These are phyloP conservation scores for Spergularia bocconei DNA, from an alignment of 148 eudicot species.

Conservation along the genomic window DNA sequence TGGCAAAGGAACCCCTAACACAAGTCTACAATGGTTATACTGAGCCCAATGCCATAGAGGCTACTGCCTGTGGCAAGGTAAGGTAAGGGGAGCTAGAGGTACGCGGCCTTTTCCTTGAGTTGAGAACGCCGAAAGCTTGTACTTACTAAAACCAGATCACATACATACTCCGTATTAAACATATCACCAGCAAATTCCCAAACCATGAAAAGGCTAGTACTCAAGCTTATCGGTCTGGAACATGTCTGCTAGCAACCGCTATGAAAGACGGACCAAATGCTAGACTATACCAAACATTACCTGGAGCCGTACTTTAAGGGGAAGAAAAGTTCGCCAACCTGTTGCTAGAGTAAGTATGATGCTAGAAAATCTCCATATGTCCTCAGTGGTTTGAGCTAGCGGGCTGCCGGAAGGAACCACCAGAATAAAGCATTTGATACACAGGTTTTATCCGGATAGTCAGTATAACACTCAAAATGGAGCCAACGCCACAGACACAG, in stretches of 20 bases:
- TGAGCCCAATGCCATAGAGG: no score
- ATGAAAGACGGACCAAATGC: no score
- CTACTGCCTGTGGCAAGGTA: no score
- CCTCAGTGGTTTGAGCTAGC: constrained; percentile 40
- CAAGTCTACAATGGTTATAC: neutral
- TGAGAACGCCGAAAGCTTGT: no score
- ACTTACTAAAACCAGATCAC: no score
- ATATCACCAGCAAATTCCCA: no score
- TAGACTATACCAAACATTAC: neutral
- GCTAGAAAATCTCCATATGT: neutral
- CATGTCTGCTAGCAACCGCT: no score
- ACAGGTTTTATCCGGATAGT: constrained; percentile 66
- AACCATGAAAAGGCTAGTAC: no score
- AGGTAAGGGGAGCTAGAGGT: no score
- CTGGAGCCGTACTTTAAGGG: neutral
- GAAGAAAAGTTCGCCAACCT: neutral
- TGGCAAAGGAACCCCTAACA: neutral
- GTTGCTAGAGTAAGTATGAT: neutral
- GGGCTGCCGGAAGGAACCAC: constrained; percentile 61
- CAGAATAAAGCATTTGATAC: constrained; percentile 73
- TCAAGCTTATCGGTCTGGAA: no score
- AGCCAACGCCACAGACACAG: constrained; percentile 52
- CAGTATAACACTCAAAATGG: constrained; percentile 57
- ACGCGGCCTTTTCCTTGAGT: no score
- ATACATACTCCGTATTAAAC: no score